Conservation (phyloP, 768 basidiomycete species). For the Mrakia frigida region DNA sequence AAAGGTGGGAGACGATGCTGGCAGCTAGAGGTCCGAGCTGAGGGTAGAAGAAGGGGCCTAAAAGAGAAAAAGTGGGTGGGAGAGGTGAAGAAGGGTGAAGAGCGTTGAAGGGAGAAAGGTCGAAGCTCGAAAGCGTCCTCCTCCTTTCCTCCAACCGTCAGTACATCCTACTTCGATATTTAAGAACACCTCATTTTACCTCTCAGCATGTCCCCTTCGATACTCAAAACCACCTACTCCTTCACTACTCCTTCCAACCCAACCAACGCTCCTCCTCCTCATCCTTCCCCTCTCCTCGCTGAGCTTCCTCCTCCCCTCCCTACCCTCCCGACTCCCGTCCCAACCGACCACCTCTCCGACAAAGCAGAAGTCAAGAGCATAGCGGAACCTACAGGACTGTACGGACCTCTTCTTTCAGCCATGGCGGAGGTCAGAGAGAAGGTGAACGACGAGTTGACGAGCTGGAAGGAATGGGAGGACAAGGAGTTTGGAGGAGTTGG, state of each 20-base stretch:
- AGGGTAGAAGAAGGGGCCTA: too few relatives aligned
- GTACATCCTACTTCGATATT: not conserved
- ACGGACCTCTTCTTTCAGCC: conserved; percentile 25
- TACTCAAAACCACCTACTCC: not conserved
- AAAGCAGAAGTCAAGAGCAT: conserved; percentile 30
- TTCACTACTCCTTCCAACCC: not conserved
- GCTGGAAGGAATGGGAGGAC: conserved; percentile 33
- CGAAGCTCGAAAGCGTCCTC: too few relatives aligned
- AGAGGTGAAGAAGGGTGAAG: too few relatives aligned
- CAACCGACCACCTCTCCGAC: conserved; percentile 24
- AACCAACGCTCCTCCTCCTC: conserved; percentile 6
- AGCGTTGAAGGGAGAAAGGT: too few relatives aligned
- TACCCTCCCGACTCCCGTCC: conserved; percentile 16
- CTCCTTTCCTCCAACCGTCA: too few relatives aligned
- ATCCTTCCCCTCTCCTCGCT: not conserved
- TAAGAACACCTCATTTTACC: not conserved
- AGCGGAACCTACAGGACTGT: conserved; percentile 26
- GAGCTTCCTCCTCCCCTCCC: conserved; percentile 20
- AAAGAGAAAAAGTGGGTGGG: too few relatives aligned
- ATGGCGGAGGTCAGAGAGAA: conserved; percentile 12
- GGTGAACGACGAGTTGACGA: conserved; percentile 25
- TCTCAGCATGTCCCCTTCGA: not conserved
- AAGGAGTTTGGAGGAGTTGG: conserved; percentile 18
- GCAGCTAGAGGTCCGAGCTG: too few relatives aligned
- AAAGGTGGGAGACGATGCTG: too few relatives aligned